These are phyloP conservation scores for Pythium vanterpoolii DNA, from an alignment of 352 stramenopile species.

Conservation along the genomic window DNA sequence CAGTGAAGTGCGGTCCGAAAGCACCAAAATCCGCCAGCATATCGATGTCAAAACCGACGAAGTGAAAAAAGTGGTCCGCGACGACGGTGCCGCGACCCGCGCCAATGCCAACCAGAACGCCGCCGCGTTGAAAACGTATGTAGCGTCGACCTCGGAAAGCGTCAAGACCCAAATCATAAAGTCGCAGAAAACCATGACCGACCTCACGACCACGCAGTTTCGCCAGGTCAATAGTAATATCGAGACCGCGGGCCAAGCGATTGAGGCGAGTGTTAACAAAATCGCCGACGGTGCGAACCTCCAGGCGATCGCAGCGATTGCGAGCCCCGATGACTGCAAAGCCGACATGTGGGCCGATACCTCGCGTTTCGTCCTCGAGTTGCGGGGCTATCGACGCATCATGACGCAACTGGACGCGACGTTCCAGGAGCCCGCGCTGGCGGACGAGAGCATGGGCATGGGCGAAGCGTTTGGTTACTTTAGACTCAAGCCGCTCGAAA, in stretches of 20 bases:
- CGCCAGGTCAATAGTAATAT: neutral
- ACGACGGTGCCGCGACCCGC: constrained; percentile 7
- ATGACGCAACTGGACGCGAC: neutral
- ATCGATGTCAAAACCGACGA: too few relatives aligned
- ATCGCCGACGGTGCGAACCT: neutral
- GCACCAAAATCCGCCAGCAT: too few relatives aligned
- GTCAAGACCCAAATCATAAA: constrained; percentile 3
- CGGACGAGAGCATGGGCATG: neutral
- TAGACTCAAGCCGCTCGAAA: neutral
- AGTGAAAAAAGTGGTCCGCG: neutral
- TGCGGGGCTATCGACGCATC: neutral
- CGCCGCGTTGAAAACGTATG: neutral
- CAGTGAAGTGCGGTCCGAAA: too few relatives aligned
- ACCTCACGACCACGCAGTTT: constrained; percentile 4
- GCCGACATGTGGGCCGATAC: neutral
- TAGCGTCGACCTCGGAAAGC: neutral
- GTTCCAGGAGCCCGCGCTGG: neutral
- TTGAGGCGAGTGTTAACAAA: neutral
- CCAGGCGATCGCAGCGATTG: neutral
- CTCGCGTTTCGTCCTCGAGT: neutral
- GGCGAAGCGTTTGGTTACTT: neutral
- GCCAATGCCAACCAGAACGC: neutral
- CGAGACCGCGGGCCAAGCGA: neutral
- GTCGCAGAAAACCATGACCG: neutral
- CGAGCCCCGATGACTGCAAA: neutral